These are phyloP conservation scores for Takashimella koratensis DNA, from an alignment of 1,284 basidiomycete genomes.

Conservation along the genomic window DNA sequence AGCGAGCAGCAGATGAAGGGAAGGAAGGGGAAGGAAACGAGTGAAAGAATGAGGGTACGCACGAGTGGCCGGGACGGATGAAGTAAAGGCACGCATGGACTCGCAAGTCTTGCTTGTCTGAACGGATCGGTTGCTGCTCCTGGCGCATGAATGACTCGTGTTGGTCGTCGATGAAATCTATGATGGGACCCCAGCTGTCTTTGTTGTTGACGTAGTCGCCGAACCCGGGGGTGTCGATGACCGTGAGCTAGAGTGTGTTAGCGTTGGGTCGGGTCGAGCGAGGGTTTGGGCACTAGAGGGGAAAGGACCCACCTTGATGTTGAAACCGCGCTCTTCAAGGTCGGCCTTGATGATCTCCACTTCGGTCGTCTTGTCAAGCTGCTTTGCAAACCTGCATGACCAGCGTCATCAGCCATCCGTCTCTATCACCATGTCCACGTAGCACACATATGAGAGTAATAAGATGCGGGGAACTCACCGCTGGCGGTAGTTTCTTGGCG, in stretches of 20 bases:
- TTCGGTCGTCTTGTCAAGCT: conserved; percentile 98
- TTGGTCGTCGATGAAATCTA: conserved; percentile 99
- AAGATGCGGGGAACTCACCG: conserved; percentile 41
- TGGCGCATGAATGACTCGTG: conserved; percentile 99
- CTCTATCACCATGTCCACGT: no score
- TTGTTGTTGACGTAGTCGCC: conserved; percentile 99
- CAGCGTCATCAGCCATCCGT: not conserved
- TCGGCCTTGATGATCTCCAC: conserved; percentile 95
- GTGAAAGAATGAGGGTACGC: conserved; percentile 41
- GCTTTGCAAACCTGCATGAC: conserved; percentile 72
- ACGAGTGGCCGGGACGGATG: conserved; percentile 94
- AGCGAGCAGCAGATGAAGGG: no score
- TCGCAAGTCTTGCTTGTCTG: conserved; percentile 88
- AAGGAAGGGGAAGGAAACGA: not conserved
- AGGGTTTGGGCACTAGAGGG: not conserved
- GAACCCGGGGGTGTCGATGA: conserved; percentile 98
- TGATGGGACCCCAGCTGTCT: conserved; percentile 95
- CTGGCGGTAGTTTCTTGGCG: conserved; percentile 83
- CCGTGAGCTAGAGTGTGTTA: conserved; percentile 60
- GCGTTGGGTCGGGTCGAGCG: not conserved
- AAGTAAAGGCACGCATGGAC: conserved; percentile 99
- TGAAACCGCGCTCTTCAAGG: conserved; percentile 98
- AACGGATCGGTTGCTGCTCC: conserved; percentile 94
- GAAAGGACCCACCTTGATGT: conserved; percentile 65
- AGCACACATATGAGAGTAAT: not conserved